Evolutionary conservation across 495 filamentous ascomycete species (phyloP).

Genomic region (Hyaloscypha bicolor): DNA sequence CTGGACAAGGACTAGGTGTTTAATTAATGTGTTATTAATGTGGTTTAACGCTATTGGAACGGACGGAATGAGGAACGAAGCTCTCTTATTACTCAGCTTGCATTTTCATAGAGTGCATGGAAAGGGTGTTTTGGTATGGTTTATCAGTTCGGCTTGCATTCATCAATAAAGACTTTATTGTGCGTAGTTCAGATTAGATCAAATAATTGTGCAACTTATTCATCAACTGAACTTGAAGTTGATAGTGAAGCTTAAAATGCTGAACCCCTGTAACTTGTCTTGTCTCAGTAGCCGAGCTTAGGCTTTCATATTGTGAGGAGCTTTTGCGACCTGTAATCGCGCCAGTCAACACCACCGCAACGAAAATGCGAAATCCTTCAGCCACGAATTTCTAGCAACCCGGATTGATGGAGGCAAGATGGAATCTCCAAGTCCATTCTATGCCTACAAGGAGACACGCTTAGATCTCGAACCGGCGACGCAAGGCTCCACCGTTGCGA

Average conservation of each 20-base stretch:
- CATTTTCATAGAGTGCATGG: conserved; percentile 20
- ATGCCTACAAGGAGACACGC: conserved; percentile 84
- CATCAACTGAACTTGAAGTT: too few species aligned
- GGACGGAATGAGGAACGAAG: conserved; percentile 11
- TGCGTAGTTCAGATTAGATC: neutral
- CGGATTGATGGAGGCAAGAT: conserved; percentile 35
- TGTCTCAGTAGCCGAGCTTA: neutral
- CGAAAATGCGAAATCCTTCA: conserved; percentile 27
- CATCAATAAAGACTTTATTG: conserved; percentile 11
- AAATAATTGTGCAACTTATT: neutral
- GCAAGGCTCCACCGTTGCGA: conserved; percentile 66
- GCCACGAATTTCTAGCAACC: conserved; percentile 5
- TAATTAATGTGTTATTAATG: neutral
- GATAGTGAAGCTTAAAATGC: too few species aligned
- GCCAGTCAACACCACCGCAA: conserved; percentile 12
- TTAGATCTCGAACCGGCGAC: conserved; percentile 77
- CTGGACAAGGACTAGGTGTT: conserved; percentile 66
- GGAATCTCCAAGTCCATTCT: conserved; percentile 37
- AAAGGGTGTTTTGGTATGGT: conserved; percentile 10
- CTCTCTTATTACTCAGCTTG: conserved; percentile 18
- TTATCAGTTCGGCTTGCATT: neutral
- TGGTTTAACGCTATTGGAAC: neutral
- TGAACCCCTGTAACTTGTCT: neutral
- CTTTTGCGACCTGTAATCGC: conserved; percentile 8
- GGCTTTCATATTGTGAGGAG: conserved; percentile 10